Evolutionary conservation across 768 basidiomycete species (phyloP).

Genomic region (Russula earlei): DNA sequence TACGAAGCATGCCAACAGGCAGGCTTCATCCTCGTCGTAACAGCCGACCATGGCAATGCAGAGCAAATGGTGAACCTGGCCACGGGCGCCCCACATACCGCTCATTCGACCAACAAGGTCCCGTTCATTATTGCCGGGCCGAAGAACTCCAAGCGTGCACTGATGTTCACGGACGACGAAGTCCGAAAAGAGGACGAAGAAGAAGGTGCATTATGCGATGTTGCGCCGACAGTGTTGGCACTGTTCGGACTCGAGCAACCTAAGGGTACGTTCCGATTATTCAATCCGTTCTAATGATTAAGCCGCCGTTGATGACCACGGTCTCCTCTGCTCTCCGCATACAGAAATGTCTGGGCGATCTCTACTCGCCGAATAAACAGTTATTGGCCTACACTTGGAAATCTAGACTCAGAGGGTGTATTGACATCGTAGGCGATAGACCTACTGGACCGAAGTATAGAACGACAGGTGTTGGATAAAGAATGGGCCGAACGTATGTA

Average conservation of each 20-base stretch:
- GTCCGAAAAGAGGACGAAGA: constrained; percentile 46
- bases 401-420: background rate
- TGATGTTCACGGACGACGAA: constrained; percentile 44
- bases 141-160: constrained; percentile 38
- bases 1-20: constrained; percentile 78
- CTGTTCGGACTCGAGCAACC: constrained; percentile 67
- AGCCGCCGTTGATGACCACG: too few relatives aligned
- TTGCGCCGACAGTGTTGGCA: constrained; percentile 81
- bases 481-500: too few relatives aligned
- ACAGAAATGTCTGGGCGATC: constrained; percentile 49
- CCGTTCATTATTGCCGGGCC: constrained; percentile 76
- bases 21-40: constrained; percentile 81
- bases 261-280: constrained; percentile 38
- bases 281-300: background rate
- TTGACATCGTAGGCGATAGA: background rate
- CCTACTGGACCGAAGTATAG: background rate
- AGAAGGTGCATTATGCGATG: constrained; percentile 75
- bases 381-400: background rate
- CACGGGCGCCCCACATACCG: constrained; percentile 83
- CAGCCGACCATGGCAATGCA: constrained; percentile 93
- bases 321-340: too few relatives aligned
- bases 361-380: constrained; percentile 28
- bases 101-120: constrained; percentile 84
- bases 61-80: constrained; percentile 85
- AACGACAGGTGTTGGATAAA: background rate